phyloP scores from a whole-genome alignment of 2,329 filamentous ascomycete species.

The Sclerotinia subarctica region DNA sequence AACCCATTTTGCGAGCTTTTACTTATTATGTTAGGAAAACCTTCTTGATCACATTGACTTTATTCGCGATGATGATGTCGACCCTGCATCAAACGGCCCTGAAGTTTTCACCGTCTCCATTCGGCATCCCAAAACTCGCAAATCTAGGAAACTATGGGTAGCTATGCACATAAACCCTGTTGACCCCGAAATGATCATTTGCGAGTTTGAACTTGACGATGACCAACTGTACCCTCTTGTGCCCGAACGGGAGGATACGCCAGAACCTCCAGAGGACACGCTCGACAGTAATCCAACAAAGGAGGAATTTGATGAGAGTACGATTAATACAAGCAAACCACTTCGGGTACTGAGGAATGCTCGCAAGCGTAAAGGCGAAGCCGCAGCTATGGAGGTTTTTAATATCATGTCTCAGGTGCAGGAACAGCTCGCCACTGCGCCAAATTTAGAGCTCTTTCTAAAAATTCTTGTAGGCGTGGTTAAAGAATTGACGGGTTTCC shows the following conservation, averaged over 20 bases:
- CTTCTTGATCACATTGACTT: constrained; percentile 85
- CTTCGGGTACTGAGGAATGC: constrained; percentile 74
- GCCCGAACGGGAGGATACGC: constrained; percentile 56
- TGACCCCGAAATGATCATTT: constrained; percentile 71
- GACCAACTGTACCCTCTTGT: constrained; percentile 66
- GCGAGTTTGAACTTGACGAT: constrained; percentile 85
- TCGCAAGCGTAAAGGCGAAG: constrained; percentile 59
- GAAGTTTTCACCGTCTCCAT: constrained; percentile 82
- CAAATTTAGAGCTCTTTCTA: constrained; percentile 68
- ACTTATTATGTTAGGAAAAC: constrained; percentile 61
- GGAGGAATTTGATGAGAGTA: constrained; percentile 74
- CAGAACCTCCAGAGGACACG: constrained; percentile 68
- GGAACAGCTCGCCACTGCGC: constrained; percentile 74
- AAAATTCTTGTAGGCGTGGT: constrained; percentile 82
- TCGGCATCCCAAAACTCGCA: constrained; percentile 45
- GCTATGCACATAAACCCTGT: constrained; percentile 73
- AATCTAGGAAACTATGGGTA: constrained; percentile 73
- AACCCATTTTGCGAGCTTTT: not conserved
- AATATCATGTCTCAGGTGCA: constrained; percentile 91
- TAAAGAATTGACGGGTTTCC: constrained; percentile 86
- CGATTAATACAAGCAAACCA: constrained; percentile 70
- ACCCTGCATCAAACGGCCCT: constrained; percentile 71
- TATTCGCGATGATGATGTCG: constrained; percentile 76
- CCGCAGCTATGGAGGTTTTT: constrained; percentile 84
- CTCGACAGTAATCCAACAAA: constrained; percentile 67